phyloP scores from a whole-genome alignment of 2,329 filamentous ascomycete genomes.

The Purpureocillium takamizusanense region DNA sequence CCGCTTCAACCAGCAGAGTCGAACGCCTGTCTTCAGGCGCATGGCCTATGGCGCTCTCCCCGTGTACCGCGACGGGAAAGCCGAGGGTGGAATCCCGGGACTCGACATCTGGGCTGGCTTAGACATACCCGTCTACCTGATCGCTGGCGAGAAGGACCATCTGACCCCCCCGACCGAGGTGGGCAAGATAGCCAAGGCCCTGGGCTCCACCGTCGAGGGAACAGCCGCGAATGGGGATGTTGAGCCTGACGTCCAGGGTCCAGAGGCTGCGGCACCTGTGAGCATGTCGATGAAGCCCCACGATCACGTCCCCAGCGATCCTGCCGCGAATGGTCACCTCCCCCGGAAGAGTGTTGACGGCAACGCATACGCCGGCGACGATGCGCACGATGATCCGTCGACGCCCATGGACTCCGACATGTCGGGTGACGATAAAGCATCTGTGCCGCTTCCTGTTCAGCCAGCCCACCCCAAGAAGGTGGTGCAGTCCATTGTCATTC shows the following conservation, averaged over 20 bases:
- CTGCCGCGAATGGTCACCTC: background rate
- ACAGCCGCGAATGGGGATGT: background rate
- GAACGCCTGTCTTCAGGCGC: conserved; percentile 71
- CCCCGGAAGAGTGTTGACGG: background rate
- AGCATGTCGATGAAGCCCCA: conserved; percentile 22
- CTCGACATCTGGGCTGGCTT: conserved; percentile 64
- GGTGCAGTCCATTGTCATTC: conserved; percentile 62
- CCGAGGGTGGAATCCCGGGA: conserved; percentile 59
- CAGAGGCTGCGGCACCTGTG: conserved; percentile 40
- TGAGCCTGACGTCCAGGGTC: conserved; percentile 14
- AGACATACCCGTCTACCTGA: conserved; percentile 64
- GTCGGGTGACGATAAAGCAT: conserved; percentile 3
- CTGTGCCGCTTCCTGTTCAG: conserved; percentile 34
- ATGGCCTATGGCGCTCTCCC: conserved; percentile 70
- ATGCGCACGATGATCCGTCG: conserved; percentile 33
- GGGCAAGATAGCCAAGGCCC: conserved; percentile 49
- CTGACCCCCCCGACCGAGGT: conserved; percentile 67
- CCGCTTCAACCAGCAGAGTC: conserved; percentile 74
- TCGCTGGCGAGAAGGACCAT: conserved; percentile 68
- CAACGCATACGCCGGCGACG: conserved; percentile 20
- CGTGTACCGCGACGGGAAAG: conserved; percentile 39
- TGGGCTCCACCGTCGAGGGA: conserved; percentile 15
- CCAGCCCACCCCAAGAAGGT: conserved; percentile 39
- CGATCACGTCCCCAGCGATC: conserved; percentile 21
- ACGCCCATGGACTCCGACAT: conserved; percentile 31